Base-by-base conservation (phyloP, 2,329 filamentous ascomycete genomes). In the Beauveria varroae region DNA sequence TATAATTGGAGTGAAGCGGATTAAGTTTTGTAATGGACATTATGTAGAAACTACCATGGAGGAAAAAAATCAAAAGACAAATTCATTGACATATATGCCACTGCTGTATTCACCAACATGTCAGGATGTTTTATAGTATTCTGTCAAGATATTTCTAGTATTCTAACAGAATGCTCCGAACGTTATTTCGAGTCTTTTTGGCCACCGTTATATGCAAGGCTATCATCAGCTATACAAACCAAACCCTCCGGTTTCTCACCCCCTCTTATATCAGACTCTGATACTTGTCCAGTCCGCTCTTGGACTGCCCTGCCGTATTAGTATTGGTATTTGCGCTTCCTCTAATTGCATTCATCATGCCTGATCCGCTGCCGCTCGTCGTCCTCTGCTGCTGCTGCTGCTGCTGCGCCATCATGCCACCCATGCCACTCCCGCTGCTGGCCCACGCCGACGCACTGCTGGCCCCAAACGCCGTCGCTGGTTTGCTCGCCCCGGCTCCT, bases 201-300 rank as follows among this genome's bases (percentile, higher is more conserved):
- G 14, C 28, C 5, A 26, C 46, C 46, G 22, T 58, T n/a, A 30
- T 41, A 40, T 50, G 55, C 44, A 50, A 46, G n/a, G 40, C 44
- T 16, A 41, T 20, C 20, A 47, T 5, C n/a, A 24, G 37, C 55
- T 20, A 22, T 9, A 40, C 20, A 20, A 41, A 37, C 5, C 34
- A 37, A 34, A 16, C 34, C n/a, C 24, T 22, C 16, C 1, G 9
- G 34, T 30, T 20, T 57, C n/a, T 57, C 6, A 12, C 14, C 5
- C 24, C 10, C n/a, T n/a, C 37, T 34, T 75, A 88, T 66, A 89
- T 72, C 66, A 89, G 70, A 74, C 86, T 89, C 71, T 86, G 82
- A 65, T 88, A 89, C 74, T 86, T 86, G 72, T 87, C 85, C 73
- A 89, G 75, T 0, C 86, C 85, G 5, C 80, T 79, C 67, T 78